phyloP scores from a whole-genome alignment of 176 grass and related monocot genomes.

The Rhipidocladum racemiflorum region DNA sequence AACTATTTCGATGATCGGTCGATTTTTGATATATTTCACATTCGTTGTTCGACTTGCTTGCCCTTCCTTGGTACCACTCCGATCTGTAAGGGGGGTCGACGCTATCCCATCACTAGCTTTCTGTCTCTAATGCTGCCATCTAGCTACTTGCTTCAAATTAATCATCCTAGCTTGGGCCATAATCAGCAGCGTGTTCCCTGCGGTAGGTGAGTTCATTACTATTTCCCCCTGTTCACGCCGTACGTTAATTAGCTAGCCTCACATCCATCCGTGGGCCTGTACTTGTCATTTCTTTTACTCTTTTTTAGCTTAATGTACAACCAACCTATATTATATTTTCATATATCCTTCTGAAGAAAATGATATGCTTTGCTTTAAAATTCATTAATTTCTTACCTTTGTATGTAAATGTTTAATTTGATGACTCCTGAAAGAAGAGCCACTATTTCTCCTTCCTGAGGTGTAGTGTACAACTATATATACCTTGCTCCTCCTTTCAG shows the following conservation, averaged over 20 bases:
- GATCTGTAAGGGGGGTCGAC: slow-evolving; percentile 38
- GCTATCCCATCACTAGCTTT: slow-evolving; percentile 41
- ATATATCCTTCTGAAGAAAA: slow-evolving; percentile 21
- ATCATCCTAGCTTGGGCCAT: slow-evolving; percentile 53
- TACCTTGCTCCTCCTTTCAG: background rate
- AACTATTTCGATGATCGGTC: background rate
- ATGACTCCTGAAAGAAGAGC: background rate
- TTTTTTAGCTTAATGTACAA: background rate
- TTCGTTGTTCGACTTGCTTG: background rate
- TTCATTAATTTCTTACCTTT: background rate
- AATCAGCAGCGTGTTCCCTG: slow-evolving; percentile 24
- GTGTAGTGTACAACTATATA: background rate
- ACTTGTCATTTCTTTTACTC: background rate
- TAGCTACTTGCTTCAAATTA: slow-evolving; percentile 32
- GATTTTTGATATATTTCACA: background rate
- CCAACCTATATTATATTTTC: background rate
- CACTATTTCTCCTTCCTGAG: background rate
- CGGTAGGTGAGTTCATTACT: slow-evolving; percentile 51
- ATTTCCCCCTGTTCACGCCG: slow-evolving; percentile 29
- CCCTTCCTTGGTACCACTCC: slow-evolving; percentile 43
- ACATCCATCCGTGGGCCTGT: background rate
- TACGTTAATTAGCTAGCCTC: background rate
- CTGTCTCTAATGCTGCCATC: slow-evolving; percentile 46
- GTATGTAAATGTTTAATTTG: background rate
- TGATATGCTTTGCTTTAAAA: background rate